A percentile compares a stretch with the other conserved stretches of the same genome.
These are phyloP conservation scores for Brassica cretica DNA, from an alignment of 345 rosid genomes.

Conservation along the genomic window DNA sequence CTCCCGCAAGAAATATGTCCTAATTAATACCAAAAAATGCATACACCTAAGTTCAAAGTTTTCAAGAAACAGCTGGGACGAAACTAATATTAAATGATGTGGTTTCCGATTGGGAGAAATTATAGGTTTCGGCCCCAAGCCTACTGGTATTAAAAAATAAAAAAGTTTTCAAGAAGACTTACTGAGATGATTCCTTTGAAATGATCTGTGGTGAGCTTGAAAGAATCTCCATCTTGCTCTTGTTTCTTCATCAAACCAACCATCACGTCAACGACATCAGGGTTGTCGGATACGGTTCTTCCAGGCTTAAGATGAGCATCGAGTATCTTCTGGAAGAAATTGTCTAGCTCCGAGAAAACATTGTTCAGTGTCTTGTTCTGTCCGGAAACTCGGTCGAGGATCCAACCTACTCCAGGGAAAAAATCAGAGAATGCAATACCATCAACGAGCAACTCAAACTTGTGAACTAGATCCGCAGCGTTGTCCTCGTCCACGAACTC, in stretches of 20 bases:
- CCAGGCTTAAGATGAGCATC: conserved; percentile 48
- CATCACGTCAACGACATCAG: conserved; percentile 42
- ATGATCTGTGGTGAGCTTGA: conserved; percentile 30
- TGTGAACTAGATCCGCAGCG: conserved; percentile 36
- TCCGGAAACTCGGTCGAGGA: conserved; percentile 46
- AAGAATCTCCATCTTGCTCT: conserved; percentile 20
- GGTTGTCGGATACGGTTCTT: conserved; percentile 23
- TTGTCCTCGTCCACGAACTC: conserved; percentile 16
- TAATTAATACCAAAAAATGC: conserved; percentile 28
- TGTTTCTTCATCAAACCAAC: conserved; percentile 29
- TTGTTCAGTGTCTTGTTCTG: conserved; percentile 29
- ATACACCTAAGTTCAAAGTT: not conserved
- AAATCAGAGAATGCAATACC: conserved; percentile 42
- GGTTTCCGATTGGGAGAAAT: too few relatives aligned
- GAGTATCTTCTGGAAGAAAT: conserved; percentile 44
- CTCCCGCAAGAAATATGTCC: conserved; percentile 67
- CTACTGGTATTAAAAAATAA: too few relatives aligned
- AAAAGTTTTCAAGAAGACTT: not conserved
- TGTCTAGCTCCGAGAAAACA: conserved; percentile 42
- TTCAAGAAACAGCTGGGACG: too few relatives aligned
- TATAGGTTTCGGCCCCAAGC: too few relatives aligned
- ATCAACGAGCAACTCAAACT: conserved; percentile 33
- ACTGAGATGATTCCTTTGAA: conserved; percentile 39
- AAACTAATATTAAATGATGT: too few relatives aligned
- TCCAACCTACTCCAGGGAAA: conserved; percentile 48